Conservation (phyloP, 1,284 basidiomycete species). For the Caloboletus firmus region DNA sequence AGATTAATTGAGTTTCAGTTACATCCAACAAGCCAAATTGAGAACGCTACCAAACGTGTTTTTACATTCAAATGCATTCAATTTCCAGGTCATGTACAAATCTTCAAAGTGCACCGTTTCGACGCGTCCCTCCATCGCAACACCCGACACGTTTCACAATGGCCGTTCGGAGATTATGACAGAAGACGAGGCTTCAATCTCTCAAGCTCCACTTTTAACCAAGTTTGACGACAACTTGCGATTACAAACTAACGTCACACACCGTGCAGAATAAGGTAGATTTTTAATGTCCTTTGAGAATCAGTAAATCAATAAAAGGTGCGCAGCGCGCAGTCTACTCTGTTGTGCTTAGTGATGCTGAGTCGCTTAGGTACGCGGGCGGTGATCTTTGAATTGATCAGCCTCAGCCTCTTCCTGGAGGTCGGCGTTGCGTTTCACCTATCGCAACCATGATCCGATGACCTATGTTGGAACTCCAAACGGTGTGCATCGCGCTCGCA, state of each 20-base stretch:
- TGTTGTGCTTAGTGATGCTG: background rate
- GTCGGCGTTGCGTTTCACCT: background rate
- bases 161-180: background rate
- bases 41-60: no score
- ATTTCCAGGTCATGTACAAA: background rate
- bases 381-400: background rate
- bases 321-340: conserved; percentile 3
- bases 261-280: background rate
- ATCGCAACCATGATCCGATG: background rate
- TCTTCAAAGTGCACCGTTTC: background rate
- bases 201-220: background rate
- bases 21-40: no score
- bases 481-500: background rate
- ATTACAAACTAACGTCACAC: background rate
- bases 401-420: background rate
- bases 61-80: no score
- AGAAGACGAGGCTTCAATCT: background rate
- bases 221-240: background rate
- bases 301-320: background rate
- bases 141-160: background rate
- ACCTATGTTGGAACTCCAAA: no score
- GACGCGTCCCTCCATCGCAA: background rate
- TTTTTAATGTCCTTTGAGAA: background rate
- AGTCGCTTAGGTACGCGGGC: background rate
- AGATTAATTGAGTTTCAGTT: no score